Conservation (phyloP, 495 filamentous ascomycete genomes). For the Margaritispora aquatica region DNA sequence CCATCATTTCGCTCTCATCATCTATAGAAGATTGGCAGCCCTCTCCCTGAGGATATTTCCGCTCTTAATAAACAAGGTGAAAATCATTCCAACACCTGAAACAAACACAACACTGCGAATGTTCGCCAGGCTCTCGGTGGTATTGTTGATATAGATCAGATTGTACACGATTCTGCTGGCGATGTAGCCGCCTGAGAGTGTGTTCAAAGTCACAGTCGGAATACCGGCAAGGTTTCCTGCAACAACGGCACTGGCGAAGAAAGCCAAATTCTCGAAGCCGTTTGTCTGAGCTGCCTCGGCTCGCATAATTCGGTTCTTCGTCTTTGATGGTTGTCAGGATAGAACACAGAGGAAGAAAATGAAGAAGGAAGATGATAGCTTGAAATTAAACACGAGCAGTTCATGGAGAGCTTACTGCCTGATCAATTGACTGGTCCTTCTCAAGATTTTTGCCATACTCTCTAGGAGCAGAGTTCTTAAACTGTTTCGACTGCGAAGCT, state of each 20-base stretch:
- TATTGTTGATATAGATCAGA: constrained; percentile 33
- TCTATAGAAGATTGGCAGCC: constrained; percentile 12
- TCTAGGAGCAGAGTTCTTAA: constrained; percentile 34
- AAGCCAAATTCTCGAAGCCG: constrained; percentile 35
- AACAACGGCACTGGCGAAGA: constrained; percentile 34
- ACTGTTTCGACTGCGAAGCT: constrained; percentile 30
- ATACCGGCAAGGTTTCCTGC: constrained; percentile 32
- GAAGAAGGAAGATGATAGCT: not conserved
- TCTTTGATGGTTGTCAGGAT: constrained; percentile 10
- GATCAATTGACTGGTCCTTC: constrained; percentile 36
- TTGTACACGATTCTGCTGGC: constrained; percentile 25
- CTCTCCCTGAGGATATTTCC: constrained; percentile 22
- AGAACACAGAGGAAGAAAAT: not conserved
- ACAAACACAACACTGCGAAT: constrained; percentile 35
- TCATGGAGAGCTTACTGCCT: constrained; percentile 34
- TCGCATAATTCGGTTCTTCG: constrained; percentile 33
- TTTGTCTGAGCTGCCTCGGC: constrained; percentile 36
- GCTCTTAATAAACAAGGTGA: constrained; percentile 37
- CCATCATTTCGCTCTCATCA: not conserved
- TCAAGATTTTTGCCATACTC: constrained; percentile 25
- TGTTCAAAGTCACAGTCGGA: constrained; percentile 22
- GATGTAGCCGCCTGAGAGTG: constrained; percentile 25
- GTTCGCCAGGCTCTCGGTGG: constrained; percentile 26
- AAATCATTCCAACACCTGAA: constrained; percentile 24
- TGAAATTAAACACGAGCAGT: not conserved